These are phyloP conservation scores for Fusarium sp. DNA, from an alignment of 2,329 filamentous ascomycete genomes.

Conservation along the genomic window DNA sequence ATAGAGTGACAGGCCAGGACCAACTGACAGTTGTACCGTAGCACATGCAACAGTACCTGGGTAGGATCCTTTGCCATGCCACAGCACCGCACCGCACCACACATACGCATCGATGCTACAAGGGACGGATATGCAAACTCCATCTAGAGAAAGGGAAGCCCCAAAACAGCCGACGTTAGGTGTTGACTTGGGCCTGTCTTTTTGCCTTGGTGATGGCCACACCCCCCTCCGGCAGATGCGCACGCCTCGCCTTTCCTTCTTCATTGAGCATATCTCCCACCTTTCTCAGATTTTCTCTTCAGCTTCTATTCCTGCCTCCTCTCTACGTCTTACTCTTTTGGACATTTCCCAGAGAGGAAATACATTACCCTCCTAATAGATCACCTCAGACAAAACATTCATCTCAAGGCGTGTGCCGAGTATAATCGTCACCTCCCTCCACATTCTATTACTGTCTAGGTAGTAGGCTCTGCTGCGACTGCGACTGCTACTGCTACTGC, in stretches of 20 bases:
- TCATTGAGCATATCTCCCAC: slow-evolving; percentile 16
- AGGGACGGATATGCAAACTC: slow-evolving; percentile 32
- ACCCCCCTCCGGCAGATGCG: slow-evolving; percentile 16
- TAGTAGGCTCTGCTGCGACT: neutral
- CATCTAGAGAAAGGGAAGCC: slow-evolving; percentile 25
- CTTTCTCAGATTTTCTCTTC: slow-evolving; percentile 5
- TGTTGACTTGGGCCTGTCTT: slow-evolving; percentile 13
- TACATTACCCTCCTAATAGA: neutral
- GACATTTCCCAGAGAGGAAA: neutral
- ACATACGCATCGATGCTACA: slow-evolving; percentile 30
- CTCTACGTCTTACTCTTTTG: slow-evolving; percentile 24
- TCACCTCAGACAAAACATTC: neutral
- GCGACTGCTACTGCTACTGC: neutral
- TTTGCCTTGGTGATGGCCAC: neutral
- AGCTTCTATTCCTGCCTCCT: slow-evolving; percentile 5
- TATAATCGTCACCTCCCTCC: slow-evolving; percentile 20
- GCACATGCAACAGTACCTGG: slow-evolving; percentile 13
- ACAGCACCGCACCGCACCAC: neutral
- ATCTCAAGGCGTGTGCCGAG: slow-evolving; percentile 15
- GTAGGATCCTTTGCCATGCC: slow-evolving; percentile 24
- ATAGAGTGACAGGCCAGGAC: slow-evolving; percentile 14
- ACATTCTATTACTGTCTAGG: slow-evolving; percentile 8
- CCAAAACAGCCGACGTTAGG: slow-evolving; percentile 17
- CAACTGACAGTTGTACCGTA: slow-evolving; percentile 32
- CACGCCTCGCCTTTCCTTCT: slow-evolving; percentile 14